Evolutionary conservation across 2,329 filamentous ascomycete species (phyloP).

Genomic region (Aspergillus aculeatinus): DNA sequence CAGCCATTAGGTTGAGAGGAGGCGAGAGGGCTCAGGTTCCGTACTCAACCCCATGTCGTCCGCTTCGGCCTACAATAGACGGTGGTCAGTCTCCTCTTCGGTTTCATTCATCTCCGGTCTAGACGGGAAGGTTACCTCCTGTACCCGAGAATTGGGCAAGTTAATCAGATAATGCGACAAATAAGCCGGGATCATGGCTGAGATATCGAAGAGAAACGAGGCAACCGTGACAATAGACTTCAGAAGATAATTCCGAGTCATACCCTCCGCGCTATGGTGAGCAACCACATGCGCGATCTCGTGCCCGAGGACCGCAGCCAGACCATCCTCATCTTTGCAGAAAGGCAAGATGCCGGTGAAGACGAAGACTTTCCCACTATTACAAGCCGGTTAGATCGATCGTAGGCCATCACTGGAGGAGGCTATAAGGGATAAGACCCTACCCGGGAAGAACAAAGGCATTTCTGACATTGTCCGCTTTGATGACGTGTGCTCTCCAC

Average conservation of each 20-base stretch:
- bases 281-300: conserved; percentile 66
- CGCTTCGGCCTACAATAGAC: conserved; percentile 51
- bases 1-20: not conserved
- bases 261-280: conserved; percentile 55
- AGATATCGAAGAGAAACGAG: conserved; percentile 41
- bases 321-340: conserved; percentile 56
- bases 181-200: conserved; percentile 37
- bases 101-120: not conserved
- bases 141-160: conserved; percentile 56
- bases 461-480: conserved; percentile 50
- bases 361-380: conserved; percentile 62
- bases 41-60: conserved; percentile 60
- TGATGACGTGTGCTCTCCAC: conserved; percentile 63
- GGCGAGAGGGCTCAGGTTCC: not conserved
- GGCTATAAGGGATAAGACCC: conserved; percentile 8
- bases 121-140: conserved; percentile 47
- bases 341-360: conserved; percentile 62
- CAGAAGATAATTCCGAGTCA: conserved; percentile 47
- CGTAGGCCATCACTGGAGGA: conserved; percentile 5
- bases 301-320: conserved; percentile 62
- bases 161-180: conserved; percentile 52
- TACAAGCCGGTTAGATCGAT: not conserved
- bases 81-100: conserved; percentile 8
- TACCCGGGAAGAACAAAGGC: conserved; percentile 63
- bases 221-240: conserved; percentile 29